phyloP scores from a whole-genome alignment of 139 green algal species.

The Diplosphaera chodatii region DNA sequence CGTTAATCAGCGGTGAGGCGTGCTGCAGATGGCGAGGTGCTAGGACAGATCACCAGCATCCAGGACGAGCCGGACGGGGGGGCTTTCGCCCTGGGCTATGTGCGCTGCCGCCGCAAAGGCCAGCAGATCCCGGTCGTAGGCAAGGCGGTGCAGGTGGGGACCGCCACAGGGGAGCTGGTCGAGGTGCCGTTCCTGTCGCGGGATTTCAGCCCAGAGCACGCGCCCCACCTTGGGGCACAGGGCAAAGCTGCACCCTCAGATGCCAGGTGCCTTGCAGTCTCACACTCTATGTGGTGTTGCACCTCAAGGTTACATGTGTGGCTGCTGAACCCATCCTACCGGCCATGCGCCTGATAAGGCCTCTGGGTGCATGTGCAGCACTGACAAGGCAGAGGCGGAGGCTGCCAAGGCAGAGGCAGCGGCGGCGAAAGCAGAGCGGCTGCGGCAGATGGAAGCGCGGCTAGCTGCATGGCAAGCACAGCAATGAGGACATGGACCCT shows the following conservation, averaged over 20 bases:
- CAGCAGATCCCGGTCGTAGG: slow-evolving; percentile 35
- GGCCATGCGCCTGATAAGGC: too few species aligned
- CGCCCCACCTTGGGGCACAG: neutral
- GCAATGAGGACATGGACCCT: neutral
- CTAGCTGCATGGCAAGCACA: slow-evolving; percentile 50
- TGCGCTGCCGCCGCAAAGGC: slow-evolving; percentile 35
- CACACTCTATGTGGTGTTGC: too few species aligned
- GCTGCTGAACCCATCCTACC: too few species aligned
- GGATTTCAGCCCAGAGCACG: neutral
- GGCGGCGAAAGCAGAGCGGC: slow-evolving; percentile 38
- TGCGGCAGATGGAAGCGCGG: slow-evolving; percentile 51
- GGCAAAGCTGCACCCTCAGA: neutral
- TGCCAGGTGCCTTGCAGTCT: too few species aligned
- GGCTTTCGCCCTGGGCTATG: slow-evolving; percentile 51
- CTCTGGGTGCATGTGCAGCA: too few species aligned
- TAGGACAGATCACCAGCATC: slow-evolving; percentile 37
- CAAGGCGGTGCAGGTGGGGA: slow-evolving; percentile 1
- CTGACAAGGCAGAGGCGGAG: neutral
- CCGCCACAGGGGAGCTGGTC: slow-evolving; percentile 3
- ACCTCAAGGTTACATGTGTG: too few species aligned
- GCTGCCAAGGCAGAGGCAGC: slow-evolving; percentile 20
- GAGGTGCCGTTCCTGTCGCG: slow-evolving; percentile 8
- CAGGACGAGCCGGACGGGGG: slow-evolving; percentile 13
- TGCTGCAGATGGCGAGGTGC: slow-evolving; percentile 14
- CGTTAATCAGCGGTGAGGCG: slow-evolving; percentile 12